Conservation (phyloP, 768 basidiomycete species). For the Kwoniella newhampshirensis region DNA sequence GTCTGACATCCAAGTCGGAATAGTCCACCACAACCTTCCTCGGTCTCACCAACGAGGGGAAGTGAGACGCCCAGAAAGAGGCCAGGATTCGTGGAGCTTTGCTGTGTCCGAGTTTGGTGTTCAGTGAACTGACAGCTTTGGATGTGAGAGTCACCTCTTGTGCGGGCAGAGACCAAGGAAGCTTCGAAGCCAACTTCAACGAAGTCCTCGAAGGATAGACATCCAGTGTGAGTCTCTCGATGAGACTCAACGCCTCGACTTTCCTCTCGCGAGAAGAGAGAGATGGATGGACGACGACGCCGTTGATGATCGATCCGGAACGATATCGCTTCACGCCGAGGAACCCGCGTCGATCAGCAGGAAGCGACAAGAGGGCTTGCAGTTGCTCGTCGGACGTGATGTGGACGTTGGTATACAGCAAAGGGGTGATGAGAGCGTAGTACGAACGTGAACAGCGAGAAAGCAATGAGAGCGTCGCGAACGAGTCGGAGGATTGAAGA, state of each 20-base stretch:
- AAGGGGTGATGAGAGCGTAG: conserved; percentile 9
- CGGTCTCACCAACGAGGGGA: conserved; percentile 8
- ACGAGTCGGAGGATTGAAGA: background rate
- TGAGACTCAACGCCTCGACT: background rate
- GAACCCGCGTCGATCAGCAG: background rate
- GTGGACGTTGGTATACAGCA: conserved; percentile 12
- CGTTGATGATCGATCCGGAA: conserved; percentile 7
- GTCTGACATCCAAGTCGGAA: background rate
- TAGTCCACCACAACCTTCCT: conserved; percentile 11
- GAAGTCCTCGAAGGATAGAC: conserved; percentile 11
- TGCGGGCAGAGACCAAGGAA: background rate
- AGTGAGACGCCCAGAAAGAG: conserved; percentile 11
- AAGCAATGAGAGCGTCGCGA: conserved; percentile 1
- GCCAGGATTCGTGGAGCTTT: conserved; percentile 14
- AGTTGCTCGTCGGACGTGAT: conserved; percentile 18
- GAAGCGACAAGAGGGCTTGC: conserved; percentile 9
- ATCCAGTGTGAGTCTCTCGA: conserved; percentile 4
- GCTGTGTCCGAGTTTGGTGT: conserved; percentile 6
- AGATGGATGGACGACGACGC: no score
- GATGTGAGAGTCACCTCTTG: conserved; percentile 7
- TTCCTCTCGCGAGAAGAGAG: no score
- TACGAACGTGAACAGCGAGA: background rate
- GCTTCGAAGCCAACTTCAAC: conserved; percentile 10
- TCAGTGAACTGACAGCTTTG: background rate
- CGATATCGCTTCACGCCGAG: background rate